Evolutionary conservation across 1,284 basidiomycete genomes (phyloP).

Genomic region (Bondarzewia mesenterica): DNA sequence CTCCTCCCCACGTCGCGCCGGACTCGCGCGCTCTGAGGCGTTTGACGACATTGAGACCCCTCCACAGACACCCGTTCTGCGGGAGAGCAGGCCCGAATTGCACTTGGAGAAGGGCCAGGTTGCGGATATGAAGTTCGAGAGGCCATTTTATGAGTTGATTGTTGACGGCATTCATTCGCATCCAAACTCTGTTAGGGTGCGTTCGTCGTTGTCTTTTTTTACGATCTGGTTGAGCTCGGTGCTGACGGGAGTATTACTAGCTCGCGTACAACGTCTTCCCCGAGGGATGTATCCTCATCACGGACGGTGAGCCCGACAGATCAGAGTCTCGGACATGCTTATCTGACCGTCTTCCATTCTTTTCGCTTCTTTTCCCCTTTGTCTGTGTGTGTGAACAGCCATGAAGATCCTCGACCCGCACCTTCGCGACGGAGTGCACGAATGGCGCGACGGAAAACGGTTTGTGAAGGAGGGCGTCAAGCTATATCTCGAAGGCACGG

Average conservation of each 20-base stretch:
- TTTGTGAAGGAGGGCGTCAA: slow-evolving; percentile 78
- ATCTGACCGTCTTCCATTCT: slow-evolving; percentile 4
- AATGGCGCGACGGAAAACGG: slow-evolving; percentile 76
- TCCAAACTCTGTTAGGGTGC: slow-evolving; percentile 78
- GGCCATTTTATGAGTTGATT: slow-evolving; percentile 84
- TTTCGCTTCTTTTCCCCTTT: slow-evolving; percentile 3
- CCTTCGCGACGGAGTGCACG: slow-evolving; percentile 75
- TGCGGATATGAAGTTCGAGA: slow-evolving; percentile 37
- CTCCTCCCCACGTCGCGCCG: no score
- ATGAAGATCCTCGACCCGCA: slow-evolving; percentile 84
- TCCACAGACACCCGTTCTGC: slow-evolving; percentile 42
- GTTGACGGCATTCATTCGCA: slow-evolving; percentile 89
- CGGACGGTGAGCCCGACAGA: slow-evolving; percentile 56
- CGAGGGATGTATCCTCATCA: slow-evolving; percentile 81
- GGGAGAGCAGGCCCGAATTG: slow-evolving; percentile 14
- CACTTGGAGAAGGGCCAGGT: slow-evolving; percentile 27
- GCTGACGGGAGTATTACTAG: no score
- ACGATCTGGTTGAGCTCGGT: no score
- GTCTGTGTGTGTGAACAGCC: no score
- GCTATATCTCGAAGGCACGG: slow-evolving; percentile 78
- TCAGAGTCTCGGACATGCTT: not conserved
- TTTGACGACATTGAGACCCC: slow-evolving; percentile 56
- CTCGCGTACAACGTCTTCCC: slow-evolving; percentile 79
- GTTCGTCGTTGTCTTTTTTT: not conserved
- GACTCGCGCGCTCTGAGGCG: slow-evolving; percentile 51